Evolutionary conservation across 1,139 yeast species (phyloP), one percentile per base, ranked within the genome.

Genomic region (Saccharomyces hybrid): DNA sequence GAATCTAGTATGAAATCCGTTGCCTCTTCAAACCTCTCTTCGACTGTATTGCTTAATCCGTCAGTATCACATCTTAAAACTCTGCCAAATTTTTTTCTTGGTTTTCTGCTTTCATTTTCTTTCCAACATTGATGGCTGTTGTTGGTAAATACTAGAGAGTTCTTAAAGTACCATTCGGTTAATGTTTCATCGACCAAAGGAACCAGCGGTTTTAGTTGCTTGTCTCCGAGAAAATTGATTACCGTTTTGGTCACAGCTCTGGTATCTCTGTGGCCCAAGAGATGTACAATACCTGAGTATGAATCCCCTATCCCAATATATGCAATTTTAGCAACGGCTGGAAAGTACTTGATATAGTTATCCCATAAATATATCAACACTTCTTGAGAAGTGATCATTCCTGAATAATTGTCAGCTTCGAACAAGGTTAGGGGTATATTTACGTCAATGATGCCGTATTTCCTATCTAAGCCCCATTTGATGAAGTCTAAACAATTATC

Each of bases 271-370:
- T 91, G 96, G 5, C 96, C 96, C 53, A 87, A 81, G 32, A 93
- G 73, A 70, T 91, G 95, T 2, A 91, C 95, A 47, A 91, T 79
- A 1, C 96, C 88, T 52, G 88, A 84, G 65, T 88, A 88, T 0
- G 97, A 83, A 59, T 89, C 96, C 44, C 99, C 99, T 58, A 87
- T 81, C 2, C 98, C 98, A 42, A 91, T 79, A 66, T 93, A 83
- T 0, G 89, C 84, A 51, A 95, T 69, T 60, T 87, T 87, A 50
- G 81, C 76, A 52, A 88, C 80, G 53, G 81, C 74, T 6, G 75
- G 78, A 65, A 88, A 88, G 67, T 84, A 87, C 51, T 87, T 83
- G 53, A 93, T 72, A 64, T 89, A 90, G 66, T 90, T 88, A 68
- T 93, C 98, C 97, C 98, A 93, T 23, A 93, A 65, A 65, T 88